Conservation (phyloP, 2,329 filamentous ascomycete genomes). For the Periconia digitata region DNA sequence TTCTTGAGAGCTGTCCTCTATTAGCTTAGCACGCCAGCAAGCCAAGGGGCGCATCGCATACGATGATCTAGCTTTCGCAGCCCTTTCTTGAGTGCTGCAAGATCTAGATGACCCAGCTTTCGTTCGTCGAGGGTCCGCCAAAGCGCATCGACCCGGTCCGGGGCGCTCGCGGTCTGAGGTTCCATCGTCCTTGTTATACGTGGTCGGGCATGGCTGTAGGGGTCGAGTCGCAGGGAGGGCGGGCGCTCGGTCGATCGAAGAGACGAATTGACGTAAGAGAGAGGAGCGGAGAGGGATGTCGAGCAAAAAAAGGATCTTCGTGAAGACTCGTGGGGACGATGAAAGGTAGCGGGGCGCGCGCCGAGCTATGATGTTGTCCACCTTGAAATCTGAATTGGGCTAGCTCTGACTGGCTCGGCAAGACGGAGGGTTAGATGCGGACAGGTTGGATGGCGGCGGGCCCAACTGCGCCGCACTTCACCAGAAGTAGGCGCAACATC, state of each 20-base stretch:
- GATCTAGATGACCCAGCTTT: constrained; percentile 76
- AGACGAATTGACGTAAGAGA: constrained; percentile 25
- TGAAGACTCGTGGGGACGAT: constrained; percentile 3
- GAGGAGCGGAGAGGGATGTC: constrained; percentile 13
- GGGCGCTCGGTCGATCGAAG: constrained; percentile 17
- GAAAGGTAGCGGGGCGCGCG: constrained; percentile 11
- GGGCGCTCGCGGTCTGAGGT: constrained; percentile 74
- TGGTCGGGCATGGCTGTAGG: constrained; percentile 42
- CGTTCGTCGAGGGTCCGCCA: constrained; percentile 82
- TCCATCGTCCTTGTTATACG: constrained; percentile 61
- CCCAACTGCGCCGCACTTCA: neutral
- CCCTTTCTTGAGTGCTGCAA: constrained; percentile 81
- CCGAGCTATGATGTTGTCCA: constrained; percentile 2
- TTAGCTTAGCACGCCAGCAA: constrained; percentile 16
- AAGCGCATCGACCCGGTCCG: constrained; percentile 80
- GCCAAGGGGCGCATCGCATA: constrained; percentile 50
- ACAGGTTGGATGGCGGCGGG: neutral
- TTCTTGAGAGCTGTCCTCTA: constrained; percentile 73
- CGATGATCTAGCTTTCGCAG: constrained; percentile 89
- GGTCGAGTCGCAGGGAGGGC: constrained; percentile 23
- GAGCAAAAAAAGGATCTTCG: neutral
- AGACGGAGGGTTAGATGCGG: neutral
- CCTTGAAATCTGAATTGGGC: neutral
- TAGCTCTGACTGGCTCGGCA: constrained; percentile 1
- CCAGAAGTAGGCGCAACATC: neutral